Evolutionary conservation across 495 filamentous ascomycete species (phyloP).

Genomic region (Penicilliopsis zonata): DNA sequence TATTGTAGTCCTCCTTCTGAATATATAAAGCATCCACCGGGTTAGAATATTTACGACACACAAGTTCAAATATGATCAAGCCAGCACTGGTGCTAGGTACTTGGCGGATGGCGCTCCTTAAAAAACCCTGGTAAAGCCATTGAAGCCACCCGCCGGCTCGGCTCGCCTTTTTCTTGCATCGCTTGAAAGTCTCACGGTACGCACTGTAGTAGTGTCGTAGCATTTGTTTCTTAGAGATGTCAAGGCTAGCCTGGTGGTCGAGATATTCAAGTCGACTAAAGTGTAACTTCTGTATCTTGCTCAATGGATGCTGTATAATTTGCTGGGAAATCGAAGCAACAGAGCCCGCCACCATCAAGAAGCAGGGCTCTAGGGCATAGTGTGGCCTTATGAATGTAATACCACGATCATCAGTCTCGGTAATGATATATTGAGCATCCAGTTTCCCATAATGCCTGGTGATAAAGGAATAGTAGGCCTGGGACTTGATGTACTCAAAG

Average conservation of each 20-base stretch:
- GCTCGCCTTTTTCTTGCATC: slow-evolving; percentile 51
- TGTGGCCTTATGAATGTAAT: slow-evolving; percentile 61
- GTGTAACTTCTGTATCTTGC: slow-evolving; percentile 63
- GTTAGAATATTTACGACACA: slow-evolving; percentile 66
- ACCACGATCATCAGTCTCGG: slow-evolving; percentile 17
- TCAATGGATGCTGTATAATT: slow-evolving; percentile 64
- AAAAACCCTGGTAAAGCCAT: slow-evolving; percentile 72
- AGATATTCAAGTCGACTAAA: slow-evolving; percentile 68
- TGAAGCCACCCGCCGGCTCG: slow-evolving; percentile 50
- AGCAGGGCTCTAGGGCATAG: slow-evolving; percentile 73
- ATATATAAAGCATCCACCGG: slow-evolving; percentile 54
- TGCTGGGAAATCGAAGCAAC: slow-evolving; percentile 69
- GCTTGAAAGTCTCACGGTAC: slow-evolving; percentile 63
- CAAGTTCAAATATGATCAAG: slow-evolving; percentile 79
- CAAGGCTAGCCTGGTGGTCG: slow-evolving; percentile 49
- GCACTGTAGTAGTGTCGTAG: slow-evolving; percentile 57
- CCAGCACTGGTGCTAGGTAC: slow-evolving; percentile 85
- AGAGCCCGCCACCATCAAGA: slow-evolving; percentile 67
- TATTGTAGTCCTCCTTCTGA: slow-evolving; percentile 60
- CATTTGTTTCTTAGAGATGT: slow-evolving; percentile 35
- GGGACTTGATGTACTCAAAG: slow-evolving; percentile 81
- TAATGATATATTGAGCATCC: slow-evolving; percentile 16
- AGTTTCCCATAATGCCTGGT: slow-evolving; percentile 62
- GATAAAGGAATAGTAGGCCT: slow-evolving; percentile 71
- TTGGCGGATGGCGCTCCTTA: slow-evolving; percentile 62